These are phyloP conservation scores for Afroboletus lepidellus DNA, from an alignment of 1,284 basidiomycete species.

Conservation along the genomic window DNA sequence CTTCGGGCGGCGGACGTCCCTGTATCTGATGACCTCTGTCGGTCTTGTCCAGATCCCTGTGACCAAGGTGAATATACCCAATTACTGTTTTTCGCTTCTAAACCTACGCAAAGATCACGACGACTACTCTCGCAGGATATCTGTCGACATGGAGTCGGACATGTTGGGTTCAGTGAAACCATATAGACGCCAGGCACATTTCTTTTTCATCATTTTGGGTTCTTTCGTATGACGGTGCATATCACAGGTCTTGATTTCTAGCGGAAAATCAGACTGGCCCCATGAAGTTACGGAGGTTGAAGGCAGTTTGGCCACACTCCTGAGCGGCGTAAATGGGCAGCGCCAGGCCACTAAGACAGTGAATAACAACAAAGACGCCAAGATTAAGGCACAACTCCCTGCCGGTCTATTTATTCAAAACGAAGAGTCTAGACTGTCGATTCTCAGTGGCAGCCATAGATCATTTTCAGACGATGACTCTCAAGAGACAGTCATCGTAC, in stretches of 20 bases:
- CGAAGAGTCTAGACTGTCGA: slow-evolving; percentile 60
- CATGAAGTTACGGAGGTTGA: slow-evolving; percentile 68
- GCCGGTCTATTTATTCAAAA: slow-evolving; percentile 58
- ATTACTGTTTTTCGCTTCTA: slow-evolving; percentile 3
- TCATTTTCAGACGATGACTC: slow-evolving; percentile 58
- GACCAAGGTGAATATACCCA: slow-evolving; percentile 51
- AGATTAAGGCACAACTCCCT: slow-evolving; percentile 20
- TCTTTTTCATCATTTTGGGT: neutral
- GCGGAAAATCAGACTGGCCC: slow-evolving; percentile 85
- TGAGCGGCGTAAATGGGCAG: slow-evolving; percentile 43
- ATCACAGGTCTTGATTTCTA: slow-evolving; percentile 77
- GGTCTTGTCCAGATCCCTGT: slow-evolving; percentile 76
- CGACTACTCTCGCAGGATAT: slow-evolving; percentile 67
- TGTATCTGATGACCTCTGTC: slow-evolving; percentile 68
- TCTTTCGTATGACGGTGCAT: neutral
- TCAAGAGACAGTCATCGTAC: slow-evolving; percentile 75
- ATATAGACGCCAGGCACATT: slow-evolving; percentile 71
- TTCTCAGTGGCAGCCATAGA: slow-evolving; percentile 79
- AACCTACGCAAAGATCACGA: slow-evolving; percentile 55
- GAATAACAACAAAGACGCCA: slow-evolving; percentile 16
- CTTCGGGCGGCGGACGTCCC: slow-evolving; percentile 59
- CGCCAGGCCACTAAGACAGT: slow-evolving; percentile 23
- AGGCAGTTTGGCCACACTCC: slow-evolving; percentile 65
- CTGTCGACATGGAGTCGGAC: slow-evolving; percentile 74
- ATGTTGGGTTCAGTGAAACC: slow-evolving; percentile 83